Evolutionary conservation across 345 rosid genomes (phyloP), one percentile per base, ranked within the genome.

Genomic region (Toxicodendron radicans): DNA sequence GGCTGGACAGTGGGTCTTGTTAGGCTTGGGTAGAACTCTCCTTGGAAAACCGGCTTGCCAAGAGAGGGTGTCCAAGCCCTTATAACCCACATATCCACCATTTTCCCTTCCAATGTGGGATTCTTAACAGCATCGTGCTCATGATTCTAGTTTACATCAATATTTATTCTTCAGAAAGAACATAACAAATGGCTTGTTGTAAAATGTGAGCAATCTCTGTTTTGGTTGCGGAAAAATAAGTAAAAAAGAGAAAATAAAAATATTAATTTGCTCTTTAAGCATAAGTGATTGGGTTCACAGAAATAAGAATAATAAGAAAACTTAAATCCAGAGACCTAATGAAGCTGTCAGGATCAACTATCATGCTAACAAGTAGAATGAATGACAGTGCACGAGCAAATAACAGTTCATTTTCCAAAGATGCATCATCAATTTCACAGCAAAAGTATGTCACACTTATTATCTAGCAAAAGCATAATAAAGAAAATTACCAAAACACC

Each of bases 401-500:
- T 27, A 43, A 30, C 8, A 59, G 73, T 21, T 21, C 20, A 14
- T 0, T 23, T 35, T 56, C 64, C 8, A 41, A 11, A 32, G 10
- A 17, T 30, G 30, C 17, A 41, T 46, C 17, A 46, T 24, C 3
- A 4, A 65, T 58, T 59, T 35, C 45, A 59, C 58, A 72, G 30
- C 17, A 72, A 53, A 72, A 30, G 45, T 10, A n/a, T 12, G 35
- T 3, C 0, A 33, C 49, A 33, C 56, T 68, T 41, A 75, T 68
- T 41, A 75, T 27, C 16, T 58, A 81, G 72, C 17, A 74, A 66
- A 54, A 62, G 23, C 49, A 56, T 27, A 20, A 33, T 8, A 56
- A 74, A 48, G 57, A 53, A 21, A 33, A 46, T 83, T 91, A 95
- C 99, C 92, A 95, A 79, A 80, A 87, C 99, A 69, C 97, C 99